Evolutionary conservation across 2,329 filamentous ascomycete species (phyloP), one percentile per base, ranked within the genome.

Genomic region (Metarhizium rileyi): DNA sequence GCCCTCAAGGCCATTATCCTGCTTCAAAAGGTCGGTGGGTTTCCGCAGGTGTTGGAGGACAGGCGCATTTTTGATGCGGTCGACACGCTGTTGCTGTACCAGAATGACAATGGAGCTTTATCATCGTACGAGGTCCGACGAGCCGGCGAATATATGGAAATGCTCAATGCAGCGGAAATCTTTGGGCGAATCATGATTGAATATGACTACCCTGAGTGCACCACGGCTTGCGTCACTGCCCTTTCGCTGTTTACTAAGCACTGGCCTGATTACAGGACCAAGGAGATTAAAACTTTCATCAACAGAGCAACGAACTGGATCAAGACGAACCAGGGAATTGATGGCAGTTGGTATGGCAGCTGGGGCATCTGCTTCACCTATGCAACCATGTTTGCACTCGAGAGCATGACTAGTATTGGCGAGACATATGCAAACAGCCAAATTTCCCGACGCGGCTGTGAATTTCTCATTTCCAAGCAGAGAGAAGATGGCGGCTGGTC

Each of bases 291-390:
- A 8, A 64, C 63, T 0, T 89, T 93, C 59, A 84, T 93, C 56
- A 70, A 72, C 20, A 77, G 83, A 35, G 90, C 90, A 0, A 80
- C 95, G 1, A 71, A 75, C 46, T 97, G 90, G 72, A 95, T 98
- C 67, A 87, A 90, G 62, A 76, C 76, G 2, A 79, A 83, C 3
- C 93, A 97, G 67, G 74, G 79, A 2, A 66, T 76, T 0, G 89
- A 97, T 58, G 93, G 93, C n/a, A 86, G 85, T 52, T 98, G 93
- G 93, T 97, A 98, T 63, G 93, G 93, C 43, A 90, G 83, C 63
- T 98, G 93, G 93, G 93, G 88, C 47, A 94, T 98, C 60, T 98
- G 93, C 70, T 98, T 95, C 67, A 96, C 90, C 0, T 98, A 98
- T 63, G 93, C 90, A 1, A 87, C 82, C 55, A 94, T 97, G 90